Base-by-base conservation (phyloP, 2,329 filamentous ascomycete species). In the Leptographium galeiforme region DNA sequence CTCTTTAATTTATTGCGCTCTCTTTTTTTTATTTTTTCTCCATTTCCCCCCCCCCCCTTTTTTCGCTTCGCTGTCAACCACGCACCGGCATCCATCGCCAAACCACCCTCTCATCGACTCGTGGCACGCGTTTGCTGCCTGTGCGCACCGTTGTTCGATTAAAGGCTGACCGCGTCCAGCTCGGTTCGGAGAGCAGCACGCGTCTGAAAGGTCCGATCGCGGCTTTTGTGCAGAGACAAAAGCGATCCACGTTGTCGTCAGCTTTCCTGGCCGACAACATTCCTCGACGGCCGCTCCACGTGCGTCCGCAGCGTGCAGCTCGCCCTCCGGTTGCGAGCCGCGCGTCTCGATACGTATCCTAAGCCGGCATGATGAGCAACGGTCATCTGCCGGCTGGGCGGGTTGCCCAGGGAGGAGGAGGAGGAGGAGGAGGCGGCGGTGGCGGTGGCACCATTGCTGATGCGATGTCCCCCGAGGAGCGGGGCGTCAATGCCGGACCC, bases 351-450 rank as follows among this genome's bases (percentile, higher is more conserved):
- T 55, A 56, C 57, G 63, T 56, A 63, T 61, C 78, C 77, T 76
- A 79, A 71, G 78, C 78, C 80, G 81, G 79, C 79, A 87, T 77
- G 82, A 88, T 88, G 84, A 85, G 82, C 73, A 74, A 74, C 71
- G 77, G 75, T 77, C 81, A 84, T 84, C 81, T 85, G 81, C 81
- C 82, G 80, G 81, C 81, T 79, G 84, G 84, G 77, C 57, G 57
- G 40, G 52, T 81, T 82, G 71, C 75, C 75, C 68, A 75, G 79
- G 71, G 75, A 72, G 63, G 48, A 32, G 45, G 48, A 25, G 71
- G 75, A 72, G 63, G 48, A 32, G 45, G 48, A 25, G 25, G 3
- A 25, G 25, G 25, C 5, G 25, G 48, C 4, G 46, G 45, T 25
- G 55, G 51, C 14, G 52, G 50, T 40, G 40, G 47, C 38, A 41